phyloP scores from a whole-genome alignment of 2,329 filamentous ascomycete genomes.

The Passalora sequoiae region DNA sequence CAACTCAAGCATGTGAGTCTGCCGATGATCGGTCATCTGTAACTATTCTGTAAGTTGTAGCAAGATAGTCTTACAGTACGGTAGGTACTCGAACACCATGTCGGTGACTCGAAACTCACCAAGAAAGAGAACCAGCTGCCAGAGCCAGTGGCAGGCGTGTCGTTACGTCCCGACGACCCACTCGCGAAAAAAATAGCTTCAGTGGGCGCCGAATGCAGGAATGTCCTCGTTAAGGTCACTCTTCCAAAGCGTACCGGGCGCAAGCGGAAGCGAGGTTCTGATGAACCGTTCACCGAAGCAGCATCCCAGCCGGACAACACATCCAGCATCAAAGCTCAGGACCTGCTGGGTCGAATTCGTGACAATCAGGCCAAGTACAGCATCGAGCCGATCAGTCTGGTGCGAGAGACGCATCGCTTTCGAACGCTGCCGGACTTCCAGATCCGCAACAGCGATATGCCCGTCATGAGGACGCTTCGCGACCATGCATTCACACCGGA shows the following conservation, averaged over 20 bases:
- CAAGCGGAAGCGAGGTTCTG: constrained; percentile 74
- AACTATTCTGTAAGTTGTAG: background rate
- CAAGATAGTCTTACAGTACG: constrained; percentile 14
- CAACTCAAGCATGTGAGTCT: constrained; percentile 52
- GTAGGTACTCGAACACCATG: constrained; percentile 31
- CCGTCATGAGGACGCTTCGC: constrained; percentile 66
- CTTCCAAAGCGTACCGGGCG: constrained; percentile 82
- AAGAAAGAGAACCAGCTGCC: constrained; percentile 20
- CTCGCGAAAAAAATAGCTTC: constrained; percentile 74
- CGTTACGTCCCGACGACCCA: constrained; percentile 72
- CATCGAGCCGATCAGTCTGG: constrained; percentile 44
- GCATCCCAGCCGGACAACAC: constrained; percentile 6
- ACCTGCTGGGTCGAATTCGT: constrained; percentile 29
- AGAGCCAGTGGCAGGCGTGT: constrained; percentile 58
- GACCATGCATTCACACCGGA: constrained; percentile 67
- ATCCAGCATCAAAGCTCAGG: constrained; percentile 24
- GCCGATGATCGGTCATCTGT: no score
- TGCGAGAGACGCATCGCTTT: constrained; percentile 81
- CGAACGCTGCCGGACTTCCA: constrained; percentile 83
- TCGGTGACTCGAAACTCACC: constrained; percentile 29
- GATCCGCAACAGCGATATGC: constrained; percentile 31
- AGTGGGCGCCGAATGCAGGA: constrained; percentile 68
- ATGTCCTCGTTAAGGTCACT: constrained; percentile 78
- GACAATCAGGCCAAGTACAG: constrained; percentile 28
- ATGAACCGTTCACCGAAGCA: constrained; percentile 46